Percentiles rank a stretch among this genome's conserved stretches.
These are phyloP conservation scores for Tylopilus felleus DNA, from an alignment of 768 basidiomycete genomes.

Conservation along the genomic window DNA sequence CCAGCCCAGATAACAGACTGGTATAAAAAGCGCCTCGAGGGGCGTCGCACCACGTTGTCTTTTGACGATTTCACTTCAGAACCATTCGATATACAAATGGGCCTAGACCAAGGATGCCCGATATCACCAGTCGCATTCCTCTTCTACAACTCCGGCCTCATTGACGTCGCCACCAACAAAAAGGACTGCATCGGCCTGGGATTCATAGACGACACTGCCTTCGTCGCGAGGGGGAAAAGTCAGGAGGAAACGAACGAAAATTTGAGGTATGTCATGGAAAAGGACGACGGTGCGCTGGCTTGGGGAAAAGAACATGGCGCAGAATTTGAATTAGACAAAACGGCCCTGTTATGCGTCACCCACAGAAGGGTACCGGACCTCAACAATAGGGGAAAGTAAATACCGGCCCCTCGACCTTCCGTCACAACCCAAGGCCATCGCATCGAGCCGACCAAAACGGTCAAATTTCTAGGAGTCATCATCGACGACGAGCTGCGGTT, in stretches of 20 bases:
- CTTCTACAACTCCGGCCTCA: background rate
- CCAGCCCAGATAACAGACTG: background rate
- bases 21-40: background rate
- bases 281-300: accelerated
- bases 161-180: too few relatives aligned
- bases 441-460: background rate
- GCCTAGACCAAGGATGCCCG: background rate
- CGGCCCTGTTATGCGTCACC: background rate
- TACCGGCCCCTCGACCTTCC: background rate
- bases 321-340: background rate
- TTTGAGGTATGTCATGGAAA: background rate
- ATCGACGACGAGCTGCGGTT: background rate
- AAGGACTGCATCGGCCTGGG: background rate
- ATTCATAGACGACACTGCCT: background rate
- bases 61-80: background rate
- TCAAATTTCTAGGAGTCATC: background rate
- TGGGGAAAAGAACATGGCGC: background rate
- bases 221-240: background rate
- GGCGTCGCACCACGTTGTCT: background rate
- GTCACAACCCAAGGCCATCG: background rate
- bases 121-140: background rate
- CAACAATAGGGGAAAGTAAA: background rate
- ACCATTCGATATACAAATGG: background rate
- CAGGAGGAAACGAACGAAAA: background rate
- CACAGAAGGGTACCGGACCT: background rate